Base-by-base conservation (phyloP, 1,284 basidiomycete species). In the Leucoagaricus sp. region DNA sequence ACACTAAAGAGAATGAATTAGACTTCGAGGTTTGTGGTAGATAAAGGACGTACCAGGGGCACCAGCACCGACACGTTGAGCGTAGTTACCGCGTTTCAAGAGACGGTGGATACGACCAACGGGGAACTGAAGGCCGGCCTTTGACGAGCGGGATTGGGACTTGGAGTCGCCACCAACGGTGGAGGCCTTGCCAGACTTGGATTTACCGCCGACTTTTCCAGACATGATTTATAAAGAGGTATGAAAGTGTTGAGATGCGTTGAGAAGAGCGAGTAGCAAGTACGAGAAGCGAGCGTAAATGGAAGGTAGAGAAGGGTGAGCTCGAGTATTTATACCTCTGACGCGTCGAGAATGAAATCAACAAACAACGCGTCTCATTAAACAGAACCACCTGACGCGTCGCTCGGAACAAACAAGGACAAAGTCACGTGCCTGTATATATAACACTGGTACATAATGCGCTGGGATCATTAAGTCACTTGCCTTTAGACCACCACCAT, bases 101-200 rank as follows among this genome's bases (percentile, higher is more conserved):
- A 81, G 72, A 75, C 79, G 76, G 76, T 95, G 92, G 70, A 95
- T 92, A 89, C 92, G 92, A 82, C 93, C 93, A 66, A 94, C 93
- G 58, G 79, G 79, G 72, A 81, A 81, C 65, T 81, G 79, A 53
- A 81, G 76, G 61, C 79, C 77, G 33, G 77, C 77, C 62, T 80
- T 80, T 28, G 79, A 74, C 1, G 92, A 94, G 69, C 92, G 87
- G 52, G 89, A 90, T 68, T 86, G 77, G 23, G 81, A 70, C 71
- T 84, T 84, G 67, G 69, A 82, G 23, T 75, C 76, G 67, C 81
- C 81, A 19, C 81, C 81, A 61, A 81, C 81, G 61, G 82, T 80
- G 45, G 55, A 53, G 58, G 81, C 85, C 73, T 82, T 82, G 62
- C 62, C 64, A 79, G 57, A 58, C 57, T 60, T 58, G 46, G 68